Evolutionary conservation across 2,329 filamentous ascomycete genomes (phyloP).

Genomic region (Fusarium stilboides): DNA sequence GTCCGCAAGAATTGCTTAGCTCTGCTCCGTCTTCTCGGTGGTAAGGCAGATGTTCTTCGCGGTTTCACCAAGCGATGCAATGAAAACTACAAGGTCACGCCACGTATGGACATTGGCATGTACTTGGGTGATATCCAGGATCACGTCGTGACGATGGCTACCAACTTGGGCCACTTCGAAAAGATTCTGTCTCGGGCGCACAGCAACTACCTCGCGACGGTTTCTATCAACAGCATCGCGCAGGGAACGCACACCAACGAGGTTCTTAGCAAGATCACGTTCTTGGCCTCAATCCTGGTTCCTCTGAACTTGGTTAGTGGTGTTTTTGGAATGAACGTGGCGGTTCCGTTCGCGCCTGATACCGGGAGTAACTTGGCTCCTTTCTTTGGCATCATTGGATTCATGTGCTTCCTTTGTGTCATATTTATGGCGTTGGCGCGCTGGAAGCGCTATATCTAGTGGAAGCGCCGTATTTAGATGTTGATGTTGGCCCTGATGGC

Average conservation of each 20-base stretch:
- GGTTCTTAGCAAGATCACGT: slow-evolving; percentile 93
- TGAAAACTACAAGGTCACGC: slow-evolving; percentile 95
- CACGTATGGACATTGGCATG: slow-evolving; percentile 94
- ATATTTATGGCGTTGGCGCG: slow-evolving; percentile 64
- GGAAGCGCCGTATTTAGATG: slow-evolving; percentile 61
- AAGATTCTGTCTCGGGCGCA: slow-evolving; percentile 97
- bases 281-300: slow-evolving; percentile 94
- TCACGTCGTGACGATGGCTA: slow-evolving; percentile 99
- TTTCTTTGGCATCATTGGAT: slow-evolving; percentile 47
- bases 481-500: slow-evolving; percentile 3
- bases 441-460: slow-evolving; percentile 63
- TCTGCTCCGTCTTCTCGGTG: slow-evolving; percentile 90
- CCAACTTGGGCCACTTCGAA: slow-evolving; percentile 94
- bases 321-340: slow-evolving; percentile 90
- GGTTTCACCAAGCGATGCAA: slow-evolving; percentile 99
- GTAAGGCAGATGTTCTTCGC: slow-evolving; percentile 98
- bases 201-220: slow-evolving; percentile 95
- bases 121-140: slow-evolving; percentile 99
- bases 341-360: slow-evolving; percentile 73
- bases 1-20: slow-evolving; percentile 96
- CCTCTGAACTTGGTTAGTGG: slow-evolving; percentile 93
- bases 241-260: slow-evolving; percentile 91
- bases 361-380: slow-evolving; percentile 63
- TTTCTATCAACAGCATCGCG: slow-evolving; percentile 91
- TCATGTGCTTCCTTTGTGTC: slow-evolving; percentile 68